Evolutionary conservation across 2,329 filamentous ascomycete species (phyloP).

Genomic region (Trichophyton simii): DNA sequence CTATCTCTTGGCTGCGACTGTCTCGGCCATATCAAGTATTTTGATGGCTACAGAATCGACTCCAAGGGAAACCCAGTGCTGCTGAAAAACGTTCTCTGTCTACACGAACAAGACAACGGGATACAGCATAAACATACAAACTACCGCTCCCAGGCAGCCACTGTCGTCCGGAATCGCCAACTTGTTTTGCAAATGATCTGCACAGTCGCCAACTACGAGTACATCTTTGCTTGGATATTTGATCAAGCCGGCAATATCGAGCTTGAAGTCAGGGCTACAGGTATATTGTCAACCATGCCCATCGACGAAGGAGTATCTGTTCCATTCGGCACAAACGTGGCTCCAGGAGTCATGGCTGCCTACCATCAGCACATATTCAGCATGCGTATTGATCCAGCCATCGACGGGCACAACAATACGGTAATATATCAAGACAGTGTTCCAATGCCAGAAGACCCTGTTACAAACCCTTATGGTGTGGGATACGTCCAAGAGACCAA

Average conservation of each 20-base stretch:
- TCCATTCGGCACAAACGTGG: conserved; percentile 55
- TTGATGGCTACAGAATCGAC: conserved; percentile 46
- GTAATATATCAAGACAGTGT: conserved; percentile 48
- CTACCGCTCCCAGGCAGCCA: conserved; percentile 52
- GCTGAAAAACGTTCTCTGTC: conserved; percentile 55
- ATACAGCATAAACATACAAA: conserved; percentile 63
- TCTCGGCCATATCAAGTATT: conserved; percentile 56
- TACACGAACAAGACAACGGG: conserved; percentile 59
- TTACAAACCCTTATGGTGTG: conserved; percentile 40
- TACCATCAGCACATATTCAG: conserved; percentile 71
- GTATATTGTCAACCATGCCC: conserved; percentile 54
- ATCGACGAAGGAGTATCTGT: conserved; percentile 54
- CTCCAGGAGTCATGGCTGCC: conserved; percentile 54
- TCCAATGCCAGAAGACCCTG: conserved; percentile 44
- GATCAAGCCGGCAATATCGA: conserved; percentile 56
- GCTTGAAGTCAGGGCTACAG: conserved; percentile 57
- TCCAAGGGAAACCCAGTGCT: conserved; percentile 46
- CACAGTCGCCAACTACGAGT: conserved; percentile 61
- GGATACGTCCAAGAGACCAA: conserved; percentile 41
- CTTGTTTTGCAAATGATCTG: conserved; percentile 58
- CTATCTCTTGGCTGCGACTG: conserved; percentile 59
- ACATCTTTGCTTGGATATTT: conserved; percentile 59
- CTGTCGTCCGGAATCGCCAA: conserved; percentile 51
- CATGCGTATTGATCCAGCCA: conserved; percentile 49
- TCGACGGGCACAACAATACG: conserved; percentile 45